Conservation (phyloP, 495 filamentous ascomycete species). For the Terfezia claveryi region DNA sequence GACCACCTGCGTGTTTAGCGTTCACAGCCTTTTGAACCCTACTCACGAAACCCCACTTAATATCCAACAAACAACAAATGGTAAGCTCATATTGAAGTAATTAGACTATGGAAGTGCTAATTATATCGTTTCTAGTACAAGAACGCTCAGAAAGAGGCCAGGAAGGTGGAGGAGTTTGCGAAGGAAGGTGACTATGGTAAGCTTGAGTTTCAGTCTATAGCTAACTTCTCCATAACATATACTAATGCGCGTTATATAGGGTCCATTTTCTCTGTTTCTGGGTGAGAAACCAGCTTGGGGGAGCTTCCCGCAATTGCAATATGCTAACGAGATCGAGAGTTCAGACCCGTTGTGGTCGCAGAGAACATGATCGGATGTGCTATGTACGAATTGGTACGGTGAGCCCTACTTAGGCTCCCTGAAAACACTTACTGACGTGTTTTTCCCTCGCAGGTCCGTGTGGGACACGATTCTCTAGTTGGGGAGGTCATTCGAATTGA, state of each 20-base stretch:
- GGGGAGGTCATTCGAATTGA: slow-evolving; percentile 98
- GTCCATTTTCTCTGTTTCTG: slow-evolving; percentile 63
- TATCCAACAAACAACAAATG: not conserved
- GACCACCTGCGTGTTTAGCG: too few species aligned
- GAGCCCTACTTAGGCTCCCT: not conserved
- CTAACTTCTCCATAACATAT: not conserved
- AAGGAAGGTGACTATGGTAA: slow-evolving; percentile 36
- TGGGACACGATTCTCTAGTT: slow-evolving; percentile 72
- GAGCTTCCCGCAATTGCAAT: slow-evolving; percentile 24
- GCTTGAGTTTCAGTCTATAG: not conserved
- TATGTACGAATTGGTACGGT: slow-evolving; percentile 89
- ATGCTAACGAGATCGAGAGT: slow-evolving; percentile 7
- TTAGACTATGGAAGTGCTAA: slow-evolving; percentile 1
- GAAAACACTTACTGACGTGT: slow-evolving; percentile 7
- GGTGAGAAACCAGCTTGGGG: slow-evolving; percentile 27
- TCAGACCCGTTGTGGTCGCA: slow-evolving; percentile 82
- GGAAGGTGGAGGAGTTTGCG: slow-evolving; percentile 23
- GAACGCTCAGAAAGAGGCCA: slow-evolving; percentile 21
- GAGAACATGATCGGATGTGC: slow-evolving; percentile 98
- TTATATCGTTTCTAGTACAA: slow-evolving; percentile 3
- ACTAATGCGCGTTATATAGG: slow-evolving; percentile 20
- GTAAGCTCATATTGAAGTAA: not conserved
- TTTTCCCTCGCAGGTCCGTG: slow-evolving; percentile 37
- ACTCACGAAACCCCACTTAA: too few species aligned
- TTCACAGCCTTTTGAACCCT: too few species aligned